Conservation (phyloP, 2,329 filamentous ascomycete genomes). For the Nectriaceae sp. region DNA sequence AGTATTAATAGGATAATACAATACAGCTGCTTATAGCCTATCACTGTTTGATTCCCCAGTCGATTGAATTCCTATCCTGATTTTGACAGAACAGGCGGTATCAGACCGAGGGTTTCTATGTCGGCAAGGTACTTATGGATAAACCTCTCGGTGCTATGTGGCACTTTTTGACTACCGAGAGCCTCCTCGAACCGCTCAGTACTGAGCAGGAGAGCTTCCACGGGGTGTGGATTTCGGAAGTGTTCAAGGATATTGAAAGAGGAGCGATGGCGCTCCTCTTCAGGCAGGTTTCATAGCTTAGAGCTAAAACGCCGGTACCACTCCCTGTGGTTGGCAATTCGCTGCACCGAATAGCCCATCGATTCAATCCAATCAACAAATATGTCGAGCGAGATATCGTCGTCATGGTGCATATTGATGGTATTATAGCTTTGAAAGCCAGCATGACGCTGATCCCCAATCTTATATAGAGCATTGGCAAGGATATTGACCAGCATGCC, state of each 20-base stretch:
- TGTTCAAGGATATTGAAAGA: too few species aligned
- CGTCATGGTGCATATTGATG: background rate
- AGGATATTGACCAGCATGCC: background rate
- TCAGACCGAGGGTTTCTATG: background rate
- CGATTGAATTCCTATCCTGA: too few species aligned
- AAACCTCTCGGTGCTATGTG: background rate
- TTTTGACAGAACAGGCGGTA: too few species aligned
- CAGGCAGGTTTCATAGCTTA: background rate
- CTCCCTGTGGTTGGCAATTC: background rate
- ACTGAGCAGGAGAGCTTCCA: background rate
- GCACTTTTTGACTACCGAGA: background rate
- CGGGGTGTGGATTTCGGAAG: too few species aligned
- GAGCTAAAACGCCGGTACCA: background rate
- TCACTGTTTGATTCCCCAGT: too few species aligned
- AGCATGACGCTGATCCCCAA: background rate
- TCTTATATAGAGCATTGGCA: background rate
- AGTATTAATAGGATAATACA: too few species aligned
- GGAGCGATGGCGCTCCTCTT: too few species aligned
- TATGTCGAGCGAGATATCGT: background rate
- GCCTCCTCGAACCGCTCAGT: background rate
- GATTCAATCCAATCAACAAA: background rate
- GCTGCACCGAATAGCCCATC: background rate
- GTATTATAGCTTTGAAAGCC: background rate
- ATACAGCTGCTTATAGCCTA: too few species aligned
- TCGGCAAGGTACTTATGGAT: background rate